phyloP scores from a whole-genome alignment of 2,329 filamentous ascomycete genomes.

The Daldinia sp. region DNA sequence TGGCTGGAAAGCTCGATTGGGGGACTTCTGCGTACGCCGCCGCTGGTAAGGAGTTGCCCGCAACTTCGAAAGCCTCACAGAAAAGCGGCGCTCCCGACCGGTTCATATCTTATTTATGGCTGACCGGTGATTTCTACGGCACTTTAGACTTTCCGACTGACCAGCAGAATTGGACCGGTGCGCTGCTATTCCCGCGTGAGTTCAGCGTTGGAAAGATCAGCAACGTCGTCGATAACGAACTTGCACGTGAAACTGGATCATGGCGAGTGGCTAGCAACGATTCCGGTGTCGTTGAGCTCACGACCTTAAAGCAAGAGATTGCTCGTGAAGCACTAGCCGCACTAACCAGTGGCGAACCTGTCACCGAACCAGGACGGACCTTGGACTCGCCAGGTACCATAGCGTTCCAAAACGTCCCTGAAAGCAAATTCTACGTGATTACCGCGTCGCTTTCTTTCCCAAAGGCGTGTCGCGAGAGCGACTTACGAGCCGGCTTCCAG shows the following conservation, averaged over 20 bases:
- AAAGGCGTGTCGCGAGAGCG: conserved; percentile 44
- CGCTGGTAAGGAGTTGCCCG: conserved; percentile 52
- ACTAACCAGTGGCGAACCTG: conserved; percentile 42
- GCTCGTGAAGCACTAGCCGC: conserved; percentile 49
- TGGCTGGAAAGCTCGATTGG: conserved; percentile 53
- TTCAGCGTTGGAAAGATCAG: conserved; percentile 51
- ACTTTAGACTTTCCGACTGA: conserved; percentile 49
- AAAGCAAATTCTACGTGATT: conserved; percentile 52
- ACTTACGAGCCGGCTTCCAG: conserved; percentile 52
- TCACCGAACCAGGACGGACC: conserved; percentile 40
- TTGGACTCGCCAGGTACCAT: conserved; percentile 20
- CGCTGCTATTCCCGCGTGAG: conserved; percentile 53
- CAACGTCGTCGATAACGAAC: conserved; percentile 52
- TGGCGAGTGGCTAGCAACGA: conserved; percentile 48
- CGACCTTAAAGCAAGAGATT: conserved; percentile 51
- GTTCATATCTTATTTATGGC: conserved; percentile 53
- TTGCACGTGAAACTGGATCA: conserved; percentile 50
- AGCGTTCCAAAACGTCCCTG: conserved; percentile 30
- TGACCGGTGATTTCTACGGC: conserved; percentile 54
- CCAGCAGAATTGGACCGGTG: conserved; percentile 56
- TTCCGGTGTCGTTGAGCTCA: conserved; percentile 49
- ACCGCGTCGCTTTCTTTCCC: conserved; percentile 50
- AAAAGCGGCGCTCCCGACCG: conserved; percentile 52
- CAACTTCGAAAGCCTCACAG: conserved; percentile 49
- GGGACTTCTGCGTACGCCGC: conserved; percentile 54